Base-by-base conservation (phyloP, 352 stramenopile species). In the Pythium dissimile region DNA sequence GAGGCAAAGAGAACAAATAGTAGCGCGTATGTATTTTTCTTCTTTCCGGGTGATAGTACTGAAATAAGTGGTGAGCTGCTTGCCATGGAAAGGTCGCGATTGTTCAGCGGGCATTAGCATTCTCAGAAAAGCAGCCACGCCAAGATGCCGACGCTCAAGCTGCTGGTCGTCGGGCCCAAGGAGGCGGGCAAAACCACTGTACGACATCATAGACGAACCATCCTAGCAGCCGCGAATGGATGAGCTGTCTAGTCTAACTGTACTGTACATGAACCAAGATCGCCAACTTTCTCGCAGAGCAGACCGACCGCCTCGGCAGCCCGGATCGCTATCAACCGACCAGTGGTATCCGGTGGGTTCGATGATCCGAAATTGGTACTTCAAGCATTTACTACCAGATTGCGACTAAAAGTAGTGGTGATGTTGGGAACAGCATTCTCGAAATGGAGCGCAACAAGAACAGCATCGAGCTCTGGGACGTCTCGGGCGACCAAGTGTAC, bases 381-480 rank as follows among this genome's bases (percentile, higher is more conserved):
- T n/a, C n/a, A n/a, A n/a, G n/a, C n/a, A n/a, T n/a, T n/a, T n/a
- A n/a, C n/a, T n/a, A n/a, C n/a, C n/a, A n/a, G n/a, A n/a, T n/a
- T n/a, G n/a, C n/a, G n/a, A n/a, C n/a, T n/a, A n/a, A n/a, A n/a
- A n/a, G n/a, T n/a, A n/a, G n/a, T n/a, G n/a, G n/a, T n/a, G n/a
- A n/a, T n/a, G n/a, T n/a, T n/a, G n/a, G n/a, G n/a, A n/a, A n/a
- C 30, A 83, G 73, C 10, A 88, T 90, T 38, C 71, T 91, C 10
- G 77, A 94, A 46, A 59, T 85, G 27, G 86, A 96, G 53, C 77
- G 73, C 35, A 77, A 71, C 64, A 84, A 82, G 41, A 67, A 46
- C 13, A 85, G 62, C 39, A 44, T 93, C 27, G 84, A 94, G 66
- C 69, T 94, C 49, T 96, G 86, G 86, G 86, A 95, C 56, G 75